Evolutionary conservation across 2,329 filamentous ascomycete species (phyloP), one percentile per base, ranked within the genome.

Genomic region (Bimuria novae-zelandiae): DNA sequence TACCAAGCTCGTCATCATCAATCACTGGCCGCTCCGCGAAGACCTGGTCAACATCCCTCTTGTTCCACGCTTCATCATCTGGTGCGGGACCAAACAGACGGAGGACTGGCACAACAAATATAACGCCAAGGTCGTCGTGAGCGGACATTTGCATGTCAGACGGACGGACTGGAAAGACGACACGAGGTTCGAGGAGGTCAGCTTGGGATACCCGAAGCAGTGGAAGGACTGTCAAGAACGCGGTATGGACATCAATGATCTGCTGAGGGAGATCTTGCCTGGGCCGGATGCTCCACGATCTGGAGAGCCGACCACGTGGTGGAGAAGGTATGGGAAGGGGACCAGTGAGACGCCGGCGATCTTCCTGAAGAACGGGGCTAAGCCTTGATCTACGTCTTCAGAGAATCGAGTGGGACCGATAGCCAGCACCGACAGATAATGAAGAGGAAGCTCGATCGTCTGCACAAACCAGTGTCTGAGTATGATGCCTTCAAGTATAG

Each of bases 51-150:
- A 70, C 57, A 70, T 80, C n/a, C 62, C 66, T 10, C 68, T 66
- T 22, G 69, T 79, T 4, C 76, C 75, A 4, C 68, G 77, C 7
- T 80, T 79, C 63, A 71, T 67, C 25, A 59, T 79, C 7, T 80
- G 77, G 77, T 80, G 77, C 52, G 77, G 77, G 17, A 79, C 77
- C 0, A 78, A 74, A 58, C 71, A 75, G 60, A 80, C 77, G 3
- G 69, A 76, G 30, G 71, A 79, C 55, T 80, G 77, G 77, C 77
- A 79, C 57, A 72, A 61, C 30, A 67, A 64, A 30, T 80, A 73
- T 65, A 77, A 78, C 32, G 77, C 76, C 2, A 78, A 77, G 54
- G 75, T 79, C 1, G 73, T 79, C 4, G 75, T 80, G 12, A 77
- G 73, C 21, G 77, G 77, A 3, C 77, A 80, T 57, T 56, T 80